Evolutionary conservation across 257 asterid species (phyloP).

Genomic region (Perilla frutescens): DNA sequence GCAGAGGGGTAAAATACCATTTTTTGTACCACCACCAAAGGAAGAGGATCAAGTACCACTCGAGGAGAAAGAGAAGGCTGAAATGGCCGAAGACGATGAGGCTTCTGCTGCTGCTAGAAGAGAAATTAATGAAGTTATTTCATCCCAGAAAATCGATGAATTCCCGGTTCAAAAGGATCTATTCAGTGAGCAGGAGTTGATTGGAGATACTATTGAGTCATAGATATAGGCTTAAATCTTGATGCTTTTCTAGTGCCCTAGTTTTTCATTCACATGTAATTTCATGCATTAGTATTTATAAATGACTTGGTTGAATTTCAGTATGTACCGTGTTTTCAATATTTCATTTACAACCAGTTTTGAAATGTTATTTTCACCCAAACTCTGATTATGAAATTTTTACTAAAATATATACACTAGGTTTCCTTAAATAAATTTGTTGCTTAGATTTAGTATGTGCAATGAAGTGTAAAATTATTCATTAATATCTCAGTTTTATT

Average conservation of each 20-base stretch:
- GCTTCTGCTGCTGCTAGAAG: conserved; percentile 51
- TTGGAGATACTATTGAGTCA: conserved; percentile 43
- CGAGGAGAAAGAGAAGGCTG: conserved; percentile 40
- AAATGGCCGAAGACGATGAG: conserved; percentile 36
- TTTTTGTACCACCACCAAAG: conserved; percentile 79
- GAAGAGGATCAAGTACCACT: conserved; percentile 45
- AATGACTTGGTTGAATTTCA: background rate
- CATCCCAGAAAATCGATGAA: conserved; percentile 70
- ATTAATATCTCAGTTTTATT: too few species aligned
- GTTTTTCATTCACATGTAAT: background rate
- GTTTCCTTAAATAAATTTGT: too few species aligned
- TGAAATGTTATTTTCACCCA: too few species aligned
- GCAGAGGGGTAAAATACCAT: conserved; percentile 93
- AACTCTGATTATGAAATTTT: too few species aligned
- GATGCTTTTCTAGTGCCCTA: background rate
- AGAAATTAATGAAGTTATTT: conserved; percentile 65
- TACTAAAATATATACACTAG: too few species aligned
- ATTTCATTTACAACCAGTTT: too few species aligned
- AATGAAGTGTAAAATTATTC: too few species aligned
- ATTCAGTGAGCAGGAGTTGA: conserved; percentile 63
- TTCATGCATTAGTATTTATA: background rate
- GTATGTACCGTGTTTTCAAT: background rate
- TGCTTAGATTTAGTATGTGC: too few species aligned
- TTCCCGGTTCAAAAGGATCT: conserved; percentile 77
- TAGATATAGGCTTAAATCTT: conserved; percentile 1